These are phyloP conservation scores for Saccharomycopsis fermentans DNA, from an alignment of 805 yeast species.

Conservation along the genomic window DNA sequence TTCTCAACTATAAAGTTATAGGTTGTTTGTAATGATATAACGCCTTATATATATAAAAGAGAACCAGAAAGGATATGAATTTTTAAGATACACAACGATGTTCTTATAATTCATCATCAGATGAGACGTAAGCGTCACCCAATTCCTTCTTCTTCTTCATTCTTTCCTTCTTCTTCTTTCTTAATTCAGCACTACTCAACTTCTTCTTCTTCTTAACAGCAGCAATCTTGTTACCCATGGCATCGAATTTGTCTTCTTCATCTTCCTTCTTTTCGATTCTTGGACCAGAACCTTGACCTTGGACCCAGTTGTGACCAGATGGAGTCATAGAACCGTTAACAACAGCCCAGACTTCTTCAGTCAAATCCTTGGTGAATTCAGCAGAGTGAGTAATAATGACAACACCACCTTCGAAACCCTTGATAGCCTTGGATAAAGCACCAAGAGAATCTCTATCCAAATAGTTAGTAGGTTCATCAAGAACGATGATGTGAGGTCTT, in stretches of 20 bases:
- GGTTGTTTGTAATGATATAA: background rate
- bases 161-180: conserved; percentile 99
- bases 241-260: conserved; percentile 98
- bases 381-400: conserved; percentile 99
- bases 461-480: conserved; percentile 99
- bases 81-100: background rate
- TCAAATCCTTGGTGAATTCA: conserved; percentile 98
- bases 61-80: background rate
- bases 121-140: conserved; percentile 98
- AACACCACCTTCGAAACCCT: conserved; percentile 99
- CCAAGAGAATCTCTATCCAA: conserved; percentile 99
- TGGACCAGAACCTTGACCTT: conserved; percentile 99
- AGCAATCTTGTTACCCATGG: conserved; percentile 99
- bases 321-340: conserved; percentile 97
- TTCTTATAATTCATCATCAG: conserved; percentile 75
- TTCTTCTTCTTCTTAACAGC: conserved; percentile 93
- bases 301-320: conserved; percentile 99
- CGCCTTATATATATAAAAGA: background rate
- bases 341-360: conserved; percentile 99
- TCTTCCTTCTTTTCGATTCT: conserved; percentile 94
- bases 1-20: background rate
- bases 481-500: conserved; percentile 98
- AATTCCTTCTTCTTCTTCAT: conserved; percentile 99
- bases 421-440: conserved; percentile 97
- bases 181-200: conserved; percentile 96